Conservation (phyloP, 1,284 basidiomycete genomes). For the Schizopora paradoxa region DNA sequence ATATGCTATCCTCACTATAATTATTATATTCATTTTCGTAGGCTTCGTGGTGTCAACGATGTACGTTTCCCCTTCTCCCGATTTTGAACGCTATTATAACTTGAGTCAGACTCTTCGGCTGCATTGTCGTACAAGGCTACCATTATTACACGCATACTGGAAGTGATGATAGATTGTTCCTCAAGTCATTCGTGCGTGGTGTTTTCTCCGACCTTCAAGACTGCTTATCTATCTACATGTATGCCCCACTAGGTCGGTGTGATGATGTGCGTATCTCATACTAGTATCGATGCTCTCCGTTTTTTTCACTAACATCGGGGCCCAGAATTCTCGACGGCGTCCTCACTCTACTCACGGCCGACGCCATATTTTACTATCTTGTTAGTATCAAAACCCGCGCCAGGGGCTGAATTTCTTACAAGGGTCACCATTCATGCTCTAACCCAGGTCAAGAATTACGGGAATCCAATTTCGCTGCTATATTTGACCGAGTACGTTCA, state of each 20-base stretch:
- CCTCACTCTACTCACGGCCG: slow-evolving; percentile 9
- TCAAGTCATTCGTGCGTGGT: slow-evolving; percentile 13
- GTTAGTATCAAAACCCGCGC: background rate
- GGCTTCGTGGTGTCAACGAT: slow-evolving; percentile 13
- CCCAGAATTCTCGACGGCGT: slow-evolving; percentile 9
- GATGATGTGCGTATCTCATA: slow-evolving; percentile 11
- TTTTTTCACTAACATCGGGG: too few relatives aligned
- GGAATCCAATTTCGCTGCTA: slow-evolving; percentile 13
- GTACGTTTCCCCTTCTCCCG: slow-evolving; percentile 11
- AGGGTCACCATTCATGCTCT: background rate
- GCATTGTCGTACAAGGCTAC: slow-evolving; percentile 15
- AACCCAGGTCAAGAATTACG: slow-evolving; percentile 11
- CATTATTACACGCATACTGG: slow-evolving; percentile 12
- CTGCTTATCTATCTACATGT: background rate
- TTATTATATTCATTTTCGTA: background rate
- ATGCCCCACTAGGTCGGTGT: slow-evolving; percentile 4
- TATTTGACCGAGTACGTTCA: slow-evolving; percentile 14
- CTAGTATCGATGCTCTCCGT: too few relatives aligned
- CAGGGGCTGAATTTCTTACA: background rate
- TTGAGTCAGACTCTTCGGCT: slow-evolving; percentile 10
- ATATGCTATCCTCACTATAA: too few relatives aligned
- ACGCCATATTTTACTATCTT: slow-evolving; percentile 11
- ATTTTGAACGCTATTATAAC: too few relatives aligned
- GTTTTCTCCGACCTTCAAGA: background rate
- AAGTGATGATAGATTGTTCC: slow-evolving; percentile 4